Conservation (phyloP, 768 basidiomycete genomes). For the Kwoniella bestiolae region DNA sequence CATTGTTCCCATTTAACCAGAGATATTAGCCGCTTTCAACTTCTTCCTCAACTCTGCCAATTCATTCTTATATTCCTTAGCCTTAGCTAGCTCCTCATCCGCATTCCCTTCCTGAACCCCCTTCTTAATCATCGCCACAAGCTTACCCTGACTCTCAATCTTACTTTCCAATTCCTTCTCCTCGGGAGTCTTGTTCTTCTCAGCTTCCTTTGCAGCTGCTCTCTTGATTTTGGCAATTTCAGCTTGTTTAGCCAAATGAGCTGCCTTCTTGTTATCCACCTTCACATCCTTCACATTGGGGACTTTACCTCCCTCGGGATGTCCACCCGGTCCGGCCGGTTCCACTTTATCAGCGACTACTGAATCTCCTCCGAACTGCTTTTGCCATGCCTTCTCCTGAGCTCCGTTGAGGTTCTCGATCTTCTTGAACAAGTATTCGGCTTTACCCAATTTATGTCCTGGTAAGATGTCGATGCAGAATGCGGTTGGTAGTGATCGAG, state of each 20-base stretch:
- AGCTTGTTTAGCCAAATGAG: conserved; percentile 47
- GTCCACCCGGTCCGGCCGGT: conserved; percentile 56
- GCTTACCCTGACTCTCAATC: conserved; percentile 74
- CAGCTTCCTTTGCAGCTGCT: conserved; percentile 57
- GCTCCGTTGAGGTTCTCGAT: conserved; percentile 70
- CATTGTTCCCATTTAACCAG: background rate
- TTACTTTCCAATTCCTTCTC: conserved; percentile 72
- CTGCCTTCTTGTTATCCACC: conserved; percentile 50
- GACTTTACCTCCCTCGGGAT: conserved; percentile 58
- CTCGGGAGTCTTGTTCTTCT: conserved; percentile 68
- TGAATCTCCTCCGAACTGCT: conserved; percentile 72
- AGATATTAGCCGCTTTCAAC: conserved; percentile 39
- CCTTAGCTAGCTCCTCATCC: conserved; percentile 38
- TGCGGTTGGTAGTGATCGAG: conserved; percentile 72
- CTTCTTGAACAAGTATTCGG: conserved; percentile 88
- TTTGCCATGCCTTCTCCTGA: conserved; percentile 73
- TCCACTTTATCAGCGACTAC: conserved; percentile 42
- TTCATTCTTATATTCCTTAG: conserved; percentile 45
- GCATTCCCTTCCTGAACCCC: conserved; percentile 59
- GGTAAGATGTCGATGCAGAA: conserved; percentile 81
- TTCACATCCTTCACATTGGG: conserved; percentile 55
- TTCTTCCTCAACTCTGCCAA: conserved; percentile 49
- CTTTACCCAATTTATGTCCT: conserved; percentile 81
- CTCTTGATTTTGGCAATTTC: conserved; percentile 63
- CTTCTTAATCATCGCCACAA: conserved; percentile 70